Evolutionary conservation across 2,329 filamentous ascomycete species (phyloP), one percentile per base, ranked within the genome.

Genomic region (Neofusicoccum laricinum): DNA sequence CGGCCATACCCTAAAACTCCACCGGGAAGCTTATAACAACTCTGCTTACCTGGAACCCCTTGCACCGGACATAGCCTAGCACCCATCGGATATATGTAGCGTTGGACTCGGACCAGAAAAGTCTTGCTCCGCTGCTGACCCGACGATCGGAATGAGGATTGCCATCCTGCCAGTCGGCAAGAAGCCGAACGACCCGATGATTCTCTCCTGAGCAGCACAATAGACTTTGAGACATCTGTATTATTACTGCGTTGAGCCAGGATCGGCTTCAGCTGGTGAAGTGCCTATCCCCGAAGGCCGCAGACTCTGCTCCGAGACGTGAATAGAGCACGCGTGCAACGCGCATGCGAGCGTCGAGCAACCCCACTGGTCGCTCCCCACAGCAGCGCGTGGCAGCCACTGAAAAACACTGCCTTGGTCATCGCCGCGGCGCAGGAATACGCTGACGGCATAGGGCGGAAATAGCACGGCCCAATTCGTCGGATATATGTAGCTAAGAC

Each of bases 401-500:
- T 58, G 19, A 45, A 30, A 15, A 19, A 14, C 7, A 2, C 11
- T 14, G 34, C 14, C 19, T 55, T 40, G 11, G 17, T 12, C 34
- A 30, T 25, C 34, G 14, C 11, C 14, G 51, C 17, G 49, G 32
- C 32, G 34, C 10, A 40, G 14, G 38, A 55, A 41, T n/a, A 41
- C 43, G 43, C 15, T 25, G 51, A 40, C 40, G 21, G 53, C 40
- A 17, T 19, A 12, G 15, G 40, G 15, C 53, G 53, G 53, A 58
- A 58, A 45, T 41, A 58, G 38, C 53, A 45, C 53, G 34, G 32
- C 21, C 40, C 53, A 43, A 34, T 17, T 14, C 53, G 38, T 58
- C 53, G 53, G 53, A 58, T 58, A 43, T 58, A 58, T 41, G 53
- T 25, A 7, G 51, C 36, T 43, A 57, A 57, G 51, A 41, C 36